Percentiles rank a stretch among this genome's conserved stretches.
These are phyloP conservation scores for Euphrasia arctica DNA, from an alignment of 305 asterid genomes.

Conservation along the genomic window DNA sequence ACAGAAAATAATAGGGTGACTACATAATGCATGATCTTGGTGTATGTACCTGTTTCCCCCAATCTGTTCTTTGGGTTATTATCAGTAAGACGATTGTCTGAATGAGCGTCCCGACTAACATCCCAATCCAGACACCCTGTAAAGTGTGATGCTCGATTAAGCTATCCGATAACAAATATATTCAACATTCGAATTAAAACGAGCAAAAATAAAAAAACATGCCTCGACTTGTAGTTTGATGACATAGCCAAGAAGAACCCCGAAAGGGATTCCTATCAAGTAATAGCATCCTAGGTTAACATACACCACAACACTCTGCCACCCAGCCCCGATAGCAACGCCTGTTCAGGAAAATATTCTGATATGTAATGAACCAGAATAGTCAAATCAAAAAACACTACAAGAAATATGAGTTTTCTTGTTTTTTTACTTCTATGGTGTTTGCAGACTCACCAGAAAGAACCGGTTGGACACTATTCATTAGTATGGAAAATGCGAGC, in stretches of 20 bases:
- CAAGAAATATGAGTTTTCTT: neutral
- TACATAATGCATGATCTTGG: neutral
- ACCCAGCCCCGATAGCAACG: slow-evolving; percentile 68
- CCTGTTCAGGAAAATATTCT: slow-evolving; percentile 29
- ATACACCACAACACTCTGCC: slow-evolving; percentile 65
- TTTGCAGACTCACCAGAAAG: slow-evolving; percentile 48
- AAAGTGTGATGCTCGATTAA: neutral
- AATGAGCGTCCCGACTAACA: neutral
- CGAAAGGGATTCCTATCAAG: slow-evolving; percentile 62
- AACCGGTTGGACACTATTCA: slow-evolving; percentile 68
- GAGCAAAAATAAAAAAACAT: slow-evolving; percentile 7
- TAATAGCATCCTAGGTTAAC: slow-evolving; percentile 69
- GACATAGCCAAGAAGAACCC: slow-evolving; percentile 61
- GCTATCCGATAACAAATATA: neutral
- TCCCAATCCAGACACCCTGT: slow-evolving; percentile 10
- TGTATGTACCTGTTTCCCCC: slow-evolving; percentile 4
- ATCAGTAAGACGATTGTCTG: neutral
- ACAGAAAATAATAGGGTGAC: neutral
- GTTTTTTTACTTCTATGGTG: no score
- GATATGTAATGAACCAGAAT: no score
- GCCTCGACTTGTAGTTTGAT: slow-evolving; percentile 54
- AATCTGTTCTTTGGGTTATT: slow-evolving; percentile 28
- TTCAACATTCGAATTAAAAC: neutral
- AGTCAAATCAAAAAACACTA: no score
- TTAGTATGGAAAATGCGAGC: slow-evolving; percentile 56